Percentiles rank a stretch among this genome's conserved stretches.
Conservation (phyloP, 2,329 filamentous ascomycete genomes). For the Geoglossum cookeanum region DNA sequence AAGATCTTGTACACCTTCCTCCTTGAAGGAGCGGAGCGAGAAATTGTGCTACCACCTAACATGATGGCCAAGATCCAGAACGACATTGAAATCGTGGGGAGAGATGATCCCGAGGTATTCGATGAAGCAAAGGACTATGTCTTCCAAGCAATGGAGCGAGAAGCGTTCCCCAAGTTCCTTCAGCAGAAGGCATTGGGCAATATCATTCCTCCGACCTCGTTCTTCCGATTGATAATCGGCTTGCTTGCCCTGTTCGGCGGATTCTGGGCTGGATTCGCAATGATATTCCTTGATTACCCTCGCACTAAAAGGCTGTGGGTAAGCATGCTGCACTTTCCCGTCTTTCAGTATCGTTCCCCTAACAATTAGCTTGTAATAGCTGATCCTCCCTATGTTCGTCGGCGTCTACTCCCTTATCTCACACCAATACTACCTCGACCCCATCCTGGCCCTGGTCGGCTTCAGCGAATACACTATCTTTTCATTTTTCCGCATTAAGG, state of each 20-base stretch:
- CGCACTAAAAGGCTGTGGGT: slow-evolving; percentile 68
- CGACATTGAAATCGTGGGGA: slow-evolving; percentile 73
- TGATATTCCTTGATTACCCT: slow-evolving; percentile 74
- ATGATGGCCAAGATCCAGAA: slow-evolving; percentile 75
- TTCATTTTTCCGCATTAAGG: slow-evolving; percentile 70
- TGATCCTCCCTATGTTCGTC: slow-evolving; percentile 79
- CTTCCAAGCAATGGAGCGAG: slow-evolving; percentile 97
- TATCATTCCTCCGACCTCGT: slow-evolving; percentile 74
- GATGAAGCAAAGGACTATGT: slow-evolving; percentile 97
- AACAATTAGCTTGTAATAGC: slow-evolving; percentile 19
- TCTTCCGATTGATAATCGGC: slow-evolving; percentile 70
- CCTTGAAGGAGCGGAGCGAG: slow-evolving; percentile 82
- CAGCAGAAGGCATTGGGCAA: slow-evolving; percentile 91
- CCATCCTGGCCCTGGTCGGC: slow-evolving; percentile 70
- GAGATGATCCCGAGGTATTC: slow-evolving; percentile 94
- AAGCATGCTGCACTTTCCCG: slow-evolving; percentile 21
- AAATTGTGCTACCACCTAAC: slow-evolving; percentile 78
- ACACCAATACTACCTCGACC: slow-evolving; percentile 91
- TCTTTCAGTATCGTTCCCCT: slow-evolving; percentile 2
- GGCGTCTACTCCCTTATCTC: slow-evolving; percentile 77
- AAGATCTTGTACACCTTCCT: slow-evolving; percentile 98
- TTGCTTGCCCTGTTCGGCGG: slow-evolving; percentile 74
- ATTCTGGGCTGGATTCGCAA: slow-evolving; percentile 84
- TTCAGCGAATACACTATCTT: slow-evolving; percentile 95
- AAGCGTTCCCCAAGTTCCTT: slow-evolving; percentile 95